These are phyloP conservation scores for Russula emetica DNA, from an alignment of 768 basidiomycete genomes.

Conservation along the genomic window DNA sequence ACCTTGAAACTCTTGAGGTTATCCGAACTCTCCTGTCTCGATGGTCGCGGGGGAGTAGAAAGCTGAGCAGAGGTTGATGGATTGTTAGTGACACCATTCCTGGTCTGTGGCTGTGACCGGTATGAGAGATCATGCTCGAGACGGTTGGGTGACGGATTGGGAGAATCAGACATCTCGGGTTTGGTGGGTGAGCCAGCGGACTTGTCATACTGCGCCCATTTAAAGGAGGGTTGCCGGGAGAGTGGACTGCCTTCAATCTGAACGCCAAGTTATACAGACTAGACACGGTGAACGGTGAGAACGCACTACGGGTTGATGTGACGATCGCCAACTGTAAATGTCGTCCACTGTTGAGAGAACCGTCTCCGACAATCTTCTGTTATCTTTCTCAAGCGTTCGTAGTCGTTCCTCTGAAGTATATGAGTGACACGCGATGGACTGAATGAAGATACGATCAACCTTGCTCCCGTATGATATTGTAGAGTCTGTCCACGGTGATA, in stretches of 20 bases:
- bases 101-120: constrained; percentile 21
- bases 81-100: constrained; percentile 12
- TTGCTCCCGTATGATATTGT: constrained; percentile 67
- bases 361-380: constrained; percentile 59
- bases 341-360: constrained; percentile 67
- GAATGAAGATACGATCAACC: constrained; percentile 40
- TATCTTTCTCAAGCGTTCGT: constrained; percentile 69
- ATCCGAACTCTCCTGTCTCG: constrained; percentile 60
- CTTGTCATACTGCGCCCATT: constrained; percentile 81
- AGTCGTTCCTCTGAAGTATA: constrained; percentile 57
- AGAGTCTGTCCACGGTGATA: constrained; percentile 61
- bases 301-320: constrained; percentile 19
- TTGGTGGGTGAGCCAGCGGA: constrained; percentile 79
- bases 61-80: constrained; percentile 14
- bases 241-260: constrained; percentile 44
- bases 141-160: constrained; percentile 74
- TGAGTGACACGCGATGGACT: constrained; percentile 13
- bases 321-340: constrained; percentile 41
- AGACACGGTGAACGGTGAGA: constrained; percentile 33
- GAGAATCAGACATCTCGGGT: constrained; percentile 62
- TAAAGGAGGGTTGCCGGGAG: constrained; percentile 75
- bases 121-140: constrained; percentile 59
- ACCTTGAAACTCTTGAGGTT: constrained; percentile 96
- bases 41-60: constrained; percentile 41
- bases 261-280: constrained; percentile 25